Evolutionary conservation across 257 asterid genomes (phyloP).

Genomic region (Lantana camara): DNA sequence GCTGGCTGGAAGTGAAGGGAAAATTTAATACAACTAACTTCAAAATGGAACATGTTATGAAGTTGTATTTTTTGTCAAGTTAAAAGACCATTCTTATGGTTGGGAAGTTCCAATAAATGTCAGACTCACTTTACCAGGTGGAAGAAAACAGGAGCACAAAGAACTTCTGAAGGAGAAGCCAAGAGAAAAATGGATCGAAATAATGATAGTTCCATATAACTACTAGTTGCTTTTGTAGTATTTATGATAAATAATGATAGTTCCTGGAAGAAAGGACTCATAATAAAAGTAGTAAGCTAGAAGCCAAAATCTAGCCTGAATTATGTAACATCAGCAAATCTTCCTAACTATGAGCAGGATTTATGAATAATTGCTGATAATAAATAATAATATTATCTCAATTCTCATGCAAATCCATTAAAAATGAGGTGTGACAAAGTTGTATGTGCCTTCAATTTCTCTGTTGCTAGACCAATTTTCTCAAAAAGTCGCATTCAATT

Average conservation of each 20-base stretch:
- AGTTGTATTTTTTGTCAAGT: constrained; percentile 56
- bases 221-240: constrained; percentile 6
- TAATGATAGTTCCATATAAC: constrained; percentile 12
- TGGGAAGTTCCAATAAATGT: constrained; percentile 79
- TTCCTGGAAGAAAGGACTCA: constrained; percentile 73
- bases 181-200: constrained; percentile 73
- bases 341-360: not conserved
- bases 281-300: constrained; percentile 65
- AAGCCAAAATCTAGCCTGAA: constrained; percentile 60
- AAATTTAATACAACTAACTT: constrained; percentile 57
- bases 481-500: too few relatives aligned
- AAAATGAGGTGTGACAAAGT: too few relatives aligned
- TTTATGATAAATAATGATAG: constrained; percentile 1
- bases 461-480: too few relatives aligned
- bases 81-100: constrained; percentile 71
- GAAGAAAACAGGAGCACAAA: constrained; percentile 57
- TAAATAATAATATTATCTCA: constrained; percentile 25
- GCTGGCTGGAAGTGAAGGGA: constrained; percentile 92
- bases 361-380: constrained; percentile 9
- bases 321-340: constrained; percentile 19
- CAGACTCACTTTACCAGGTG: constrained; percentile 73
- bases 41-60: constrained; percentile 60
- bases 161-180: constrained; percentile 59
- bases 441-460: too few relatives aligned
- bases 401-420: constrained; percentile 27